Base-by-base conservation (phyloP, 2,329 filamentous ascomycete genomes). In the Epichloe coenophiala region DNA sequence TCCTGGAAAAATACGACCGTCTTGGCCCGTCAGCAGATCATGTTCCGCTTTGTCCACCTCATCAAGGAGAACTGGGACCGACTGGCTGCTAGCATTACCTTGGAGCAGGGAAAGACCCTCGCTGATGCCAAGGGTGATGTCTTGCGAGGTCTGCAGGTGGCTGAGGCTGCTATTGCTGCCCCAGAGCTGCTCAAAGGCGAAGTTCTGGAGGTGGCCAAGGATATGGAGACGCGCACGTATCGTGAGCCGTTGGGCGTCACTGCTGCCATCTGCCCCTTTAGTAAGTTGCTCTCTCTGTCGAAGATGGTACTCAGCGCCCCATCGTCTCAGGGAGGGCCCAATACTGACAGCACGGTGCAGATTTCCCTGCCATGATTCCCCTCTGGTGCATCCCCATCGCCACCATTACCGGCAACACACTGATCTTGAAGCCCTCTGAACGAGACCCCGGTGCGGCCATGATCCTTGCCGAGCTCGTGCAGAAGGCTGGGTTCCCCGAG, bases 361-460 rank as follows among this genome's bases (percentile, higher is more conserved):
- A 93, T 74, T 93, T 93, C 71, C 87, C 87, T 42, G 87, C 87
- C 59, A 94, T 94, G 87, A 93, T 94, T 65, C 88, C 87, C 3
- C 76, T 94, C n/a, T 94, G 87, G 87, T 88, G 80, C 54, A 89
- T 94, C 55, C 88, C 87, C 39, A 86, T 93, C 59, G 87, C 87
- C 45, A 87, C 86, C 42, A 79, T 90, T 31, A 88, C 85, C 17
- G 87, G 87, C 48, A 94, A 94, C 73, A 90, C 86, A 13, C 73
- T 89, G 52, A 80, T 94, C 58, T 74, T 94, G 59, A 94, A 94
- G 76, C 87, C 87, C 9, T 91, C 87, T 1, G 87, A 94, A 72
- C 81, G 87, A 52, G 87, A 91, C 61, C 87, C 87, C 8, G 87
- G 87, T 54, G 86, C 86, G 9, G 81, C 83, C 61, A 89, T 93